Percentiles rank a stretch among this genome's conserved stretches.
Conservation (phyloP, 2,329 filamentous ascomycete genomes). For the Fusarium concolor region DNA sequence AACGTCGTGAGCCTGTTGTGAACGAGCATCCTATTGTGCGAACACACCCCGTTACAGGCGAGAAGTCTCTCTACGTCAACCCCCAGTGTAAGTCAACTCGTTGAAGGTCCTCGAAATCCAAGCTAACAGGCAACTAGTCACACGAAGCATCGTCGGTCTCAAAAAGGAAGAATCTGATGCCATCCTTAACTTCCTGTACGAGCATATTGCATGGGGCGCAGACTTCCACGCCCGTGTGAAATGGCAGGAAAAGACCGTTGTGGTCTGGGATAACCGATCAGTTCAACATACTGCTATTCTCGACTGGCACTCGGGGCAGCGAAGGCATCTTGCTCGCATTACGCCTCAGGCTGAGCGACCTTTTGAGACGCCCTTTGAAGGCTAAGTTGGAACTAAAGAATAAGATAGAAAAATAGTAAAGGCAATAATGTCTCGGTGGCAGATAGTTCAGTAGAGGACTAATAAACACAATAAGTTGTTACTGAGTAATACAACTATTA, state of each 20-base stretch:
- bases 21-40: conserved; percentile 82
- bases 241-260: conserved; percentile 83
- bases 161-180: conserved; percentile 89
- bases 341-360: conserved; percentile 85
- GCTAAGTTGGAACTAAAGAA: not conserved
- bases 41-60: conserved; percentile 84
- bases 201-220: conserved; percentile 64
- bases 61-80: conserved; percentile 87
- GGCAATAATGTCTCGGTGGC: too few species aligned
- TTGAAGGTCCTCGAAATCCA: not conserved
- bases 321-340: conserved; percentile 83
- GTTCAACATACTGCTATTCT: conserved; percentile 82
- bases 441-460: too few species aligned
- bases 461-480: too few species aligned
- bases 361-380: conserved; percentile 71
- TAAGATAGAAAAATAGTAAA: too few species aligned
- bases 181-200: conserved; percentile 77
- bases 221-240: conserved; percentile 79
- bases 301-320: conserved; percentile 83
- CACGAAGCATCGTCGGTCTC: conserved; percentile 80
- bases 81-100: conserved; percentile 73
- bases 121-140: conserved; percentile 64
- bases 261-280: conserved; percentile 88
- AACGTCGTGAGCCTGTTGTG: conserved; percentile 79
- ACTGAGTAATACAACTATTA: too few species aligned